Base-by-base conservation (phyloP, 352 stramenopile species). In the Phytopythium delawarense region DNA sequence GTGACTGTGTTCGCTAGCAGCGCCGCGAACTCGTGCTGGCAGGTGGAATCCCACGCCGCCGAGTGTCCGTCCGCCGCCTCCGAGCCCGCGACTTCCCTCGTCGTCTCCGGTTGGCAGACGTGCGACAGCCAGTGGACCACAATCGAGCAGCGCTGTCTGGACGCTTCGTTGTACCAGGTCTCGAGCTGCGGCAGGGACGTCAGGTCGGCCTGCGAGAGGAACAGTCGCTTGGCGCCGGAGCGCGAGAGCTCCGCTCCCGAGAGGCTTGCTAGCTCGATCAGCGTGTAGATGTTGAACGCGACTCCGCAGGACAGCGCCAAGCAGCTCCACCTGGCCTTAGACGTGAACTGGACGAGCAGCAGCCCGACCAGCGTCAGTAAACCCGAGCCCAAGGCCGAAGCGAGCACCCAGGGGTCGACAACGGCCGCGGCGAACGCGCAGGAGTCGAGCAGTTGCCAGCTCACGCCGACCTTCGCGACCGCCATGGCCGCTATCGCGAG, bases 91-190 rank as follows among this genome's bases (percentile, higher is more conserved):
- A 7, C 20, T 18, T 35, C 52, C 0, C 12, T 3, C 2, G 21
- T n/a, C 8, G 35, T 20, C 54, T 55, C 64, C 2, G 51, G 28
- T 34, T 66, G 46, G 34, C 70, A 77, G 3, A 72, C 25, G 18
- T 77, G 67, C 7, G 70, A 69, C 39, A 77, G 61, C 70, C 70
- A 77, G 12, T 51, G 52, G 34, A 69, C 30, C 45, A 77, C 65
- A 11, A 65, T 56, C 16, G 57, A 62, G 40, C 70, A 77, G 6
- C 44, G 71, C 46, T 77, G 67, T 1, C 11, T 13, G 2, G 67
- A 71, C 25, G 49, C 61, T 57, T 67, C 62, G 5, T 64, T 20
- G 37, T 66, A 77, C 15, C 53, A 59, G 21, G n/a, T 34, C 34
- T 59, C 46, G 34, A 59, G 34, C n/a, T 58, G 23, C 12, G 46